Evolutionary conservation across 192 early-diverging fungal genomes (phyloP).

Genomic region (Phlyctochytrium planicorne): DNA sequence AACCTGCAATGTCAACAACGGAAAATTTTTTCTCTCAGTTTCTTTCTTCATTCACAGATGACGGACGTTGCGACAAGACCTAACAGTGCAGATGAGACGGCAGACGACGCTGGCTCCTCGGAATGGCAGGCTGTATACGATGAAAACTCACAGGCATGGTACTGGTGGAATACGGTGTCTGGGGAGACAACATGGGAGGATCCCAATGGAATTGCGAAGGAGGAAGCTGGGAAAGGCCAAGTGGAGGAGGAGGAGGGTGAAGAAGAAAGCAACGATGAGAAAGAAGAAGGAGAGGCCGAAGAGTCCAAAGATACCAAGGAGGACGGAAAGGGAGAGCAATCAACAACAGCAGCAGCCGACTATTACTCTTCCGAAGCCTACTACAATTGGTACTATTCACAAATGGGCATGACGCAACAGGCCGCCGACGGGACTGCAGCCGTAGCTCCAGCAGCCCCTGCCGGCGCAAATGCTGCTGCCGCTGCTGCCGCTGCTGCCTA

Average conservation of each 20-base stretch:
- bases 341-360: conserved; percentile 3
- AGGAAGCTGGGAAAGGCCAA: neutral
- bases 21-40: too few relatives aligned
- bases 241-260: conserved; percentile 6
- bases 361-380: conserved; percentile 35
- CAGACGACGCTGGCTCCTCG: neutral
- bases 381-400: conserved; percentile 40
- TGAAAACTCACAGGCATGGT: conserved; percentile 26
- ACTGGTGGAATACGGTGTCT: conserved; percentile 38
- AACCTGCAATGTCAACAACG: too few relatives aligned
- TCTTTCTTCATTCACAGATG: too few relatives aligned
- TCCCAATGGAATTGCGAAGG: conserved; percentile 18
- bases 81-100: neutral
- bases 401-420: neutral
- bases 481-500: neutral
- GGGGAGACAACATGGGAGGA: conserved; percentile 39
- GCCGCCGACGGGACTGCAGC: neutral
- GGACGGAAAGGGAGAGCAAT: neutral
- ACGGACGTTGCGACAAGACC: too few relatives aligned
- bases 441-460: neutral
- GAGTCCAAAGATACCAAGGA: neutral
- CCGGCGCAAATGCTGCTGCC: neutral
- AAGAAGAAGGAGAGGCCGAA: conserved; percentile 6
- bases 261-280: neutral
- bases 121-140: conserved; percentile 28